Evolutionary conservation across 352 stramenopile species (phyloP).

Genomic region (Globisporangium solare): DNA sequence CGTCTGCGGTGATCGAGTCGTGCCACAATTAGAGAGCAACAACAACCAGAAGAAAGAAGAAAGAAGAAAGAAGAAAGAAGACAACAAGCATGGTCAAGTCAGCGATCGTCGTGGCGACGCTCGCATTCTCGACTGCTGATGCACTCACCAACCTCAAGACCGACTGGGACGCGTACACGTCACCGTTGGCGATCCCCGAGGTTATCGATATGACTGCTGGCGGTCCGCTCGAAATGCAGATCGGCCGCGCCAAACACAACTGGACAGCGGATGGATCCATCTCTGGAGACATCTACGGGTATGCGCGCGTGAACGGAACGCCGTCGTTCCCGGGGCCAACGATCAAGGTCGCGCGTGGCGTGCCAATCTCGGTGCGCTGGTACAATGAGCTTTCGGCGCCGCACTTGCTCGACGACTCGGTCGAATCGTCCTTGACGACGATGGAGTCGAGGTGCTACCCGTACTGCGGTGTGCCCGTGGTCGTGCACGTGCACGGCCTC

Average conservation of each 20-base stretch:
- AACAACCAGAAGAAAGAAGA: too few relatives aligned
- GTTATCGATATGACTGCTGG: conserved; percentile 35
- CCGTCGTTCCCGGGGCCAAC: conserved; percentile 44
- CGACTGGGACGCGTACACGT: conserved; percentile 31
- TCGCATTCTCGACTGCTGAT: not conserved
- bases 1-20: too few relatives aligned
- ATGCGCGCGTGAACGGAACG: conserved; percentile 31
- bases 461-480: conserved; percentile 54
- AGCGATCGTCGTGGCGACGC: not conserved
- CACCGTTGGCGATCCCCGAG: conserved; percentile 26
- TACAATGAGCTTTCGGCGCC: conserved; percentile 43
- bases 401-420: conserved; percentile 45
- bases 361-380: conserved; percentile 44
- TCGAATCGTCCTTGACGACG: conserved; percentile 38
- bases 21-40: too few relatives aligned
- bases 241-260: conserved; percentile 37
- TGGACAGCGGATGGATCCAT: conserved; percentile 42
- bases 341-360: conserved; percentile 37
- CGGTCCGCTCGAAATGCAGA: conserved; percentile 32
- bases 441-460: conserved; percentile 58
- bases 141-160: conserved; percentile 19
- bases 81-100: not conserved
- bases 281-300: conserved; percentile 37
- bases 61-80: too few relatives aligned
- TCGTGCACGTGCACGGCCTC: conserved; percentile 62